These are phyloP conservation scores for Annulohypoxylon bovei DNA, from an alignment of 495 filamentous ascomycete genomes.

Conservation along the genomic window DNA sequence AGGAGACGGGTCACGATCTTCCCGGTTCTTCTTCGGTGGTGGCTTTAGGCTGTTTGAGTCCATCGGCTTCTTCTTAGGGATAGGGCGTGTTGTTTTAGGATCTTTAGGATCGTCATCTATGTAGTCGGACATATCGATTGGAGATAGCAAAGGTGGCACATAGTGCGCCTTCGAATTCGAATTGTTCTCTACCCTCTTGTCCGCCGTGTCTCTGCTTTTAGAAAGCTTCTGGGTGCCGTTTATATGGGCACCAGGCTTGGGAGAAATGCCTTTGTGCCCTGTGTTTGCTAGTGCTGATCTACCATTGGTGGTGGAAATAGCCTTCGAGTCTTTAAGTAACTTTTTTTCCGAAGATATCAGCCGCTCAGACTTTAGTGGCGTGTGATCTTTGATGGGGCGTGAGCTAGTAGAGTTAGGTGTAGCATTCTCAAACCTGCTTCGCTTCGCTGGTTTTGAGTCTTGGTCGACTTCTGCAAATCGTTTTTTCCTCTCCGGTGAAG, in stretches of 20 bases:
- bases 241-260: constrained; percentile 47
- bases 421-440: constrained; percentile 48
- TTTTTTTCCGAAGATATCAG: constrained; percentile 39
- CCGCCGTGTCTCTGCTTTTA: constrained; percentile 47
- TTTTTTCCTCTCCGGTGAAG: constrained; percentile 52
- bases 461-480: constrained; percentile 51
- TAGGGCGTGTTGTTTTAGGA: constrained; percentile 38
- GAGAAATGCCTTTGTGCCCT: constrained; percentile 49
- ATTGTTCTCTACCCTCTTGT: constrained; percentile 49
- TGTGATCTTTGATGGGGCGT: constrained; percentile 40
- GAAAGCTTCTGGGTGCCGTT: constrained; percentile 52
- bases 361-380: constrained; percentile 39
- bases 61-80: constrained; percentile 43
- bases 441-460: constrained; percentile 49
- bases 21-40: constrained; percentile 42
- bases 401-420: constrained; percentile 40
- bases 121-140: constrained; percentile 53
- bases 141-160: constrained; percentile 54
- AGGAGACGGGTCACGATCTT: constrained; percentile 49
- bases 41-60: constrained; percentile 40
- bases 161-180: constrained; percentile 38
- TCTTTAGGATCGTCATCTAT: constrained; percentile 44
- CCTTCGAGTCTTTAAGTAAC: constrained; percentile 35
- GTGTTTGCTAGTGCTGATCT: constrained; percentile 44
- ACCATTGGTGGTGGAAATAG: constrained; percentile 50